phyloP scores from a whole-genome alignment of 176 grass and related monocot species.

The Cenchrus fungigraminus region DNA sequence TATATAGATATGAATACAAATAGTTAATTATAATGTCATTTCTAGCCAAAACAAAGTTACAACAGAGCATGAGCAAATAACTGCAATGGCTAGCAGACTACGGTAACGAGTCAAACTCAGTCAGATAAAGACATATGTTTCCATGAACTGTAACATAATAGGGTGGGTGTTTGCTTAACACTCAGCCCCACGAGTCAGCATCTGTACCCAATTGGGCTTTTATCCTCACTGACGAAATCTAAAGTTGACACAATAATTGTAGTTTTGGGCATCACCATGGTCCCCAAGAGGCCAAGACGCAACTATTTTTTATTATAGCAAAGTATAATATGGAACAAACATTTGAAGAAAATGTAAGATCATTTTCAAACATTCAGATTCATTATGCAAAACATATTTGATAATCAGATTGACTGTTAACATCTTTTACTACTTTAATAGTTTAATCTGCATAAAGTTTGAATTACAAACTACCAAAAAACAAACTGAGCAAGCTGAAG shows the following conservation, averaged over 20 bases:
- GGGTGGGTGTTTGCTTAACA: conserved; percentile 20
- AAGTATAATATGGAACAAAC: no score
- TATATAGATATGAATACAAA: conserved; percentile 10
- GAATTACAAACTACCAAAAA: background rate
- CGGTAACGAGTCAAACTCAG: background rate
- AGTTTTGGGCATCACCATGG: background rate
- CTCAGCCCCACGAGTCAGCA: background rate
- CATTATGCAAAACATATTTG: no score
- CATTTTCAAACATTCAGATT: no score
- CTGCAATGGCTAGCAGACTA: conserved; percentile 6
- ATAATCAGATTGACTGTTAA: background rate
- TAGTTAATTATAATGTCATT: background rate
- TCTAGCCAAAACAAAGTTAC: conserved; percentile 27
- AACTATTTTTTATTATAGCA: background rate
- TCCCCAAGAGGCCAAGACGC: background rate
- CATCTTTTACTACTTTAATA: conserved; percentile 15
- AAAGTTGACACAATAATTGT: background rate
- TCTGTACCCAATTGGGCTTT: background rate
- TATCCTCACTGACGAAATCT: background rate
- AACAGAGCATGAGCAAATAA: conserved; percentile 16
- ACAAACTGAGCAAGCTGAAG: conserved; percentile 4
- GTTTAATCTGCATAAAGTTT: background rate
- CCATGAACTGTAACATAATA: background rate
- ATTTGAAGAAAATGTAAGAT: no score
- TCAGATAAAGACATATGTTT: background rate